Evolutionary conservation across 108 stramenopile genomes (phyloP), one percentile per base, ranked within the genome.

Genomic region (Fistulifera pelliculosa): DNA sequence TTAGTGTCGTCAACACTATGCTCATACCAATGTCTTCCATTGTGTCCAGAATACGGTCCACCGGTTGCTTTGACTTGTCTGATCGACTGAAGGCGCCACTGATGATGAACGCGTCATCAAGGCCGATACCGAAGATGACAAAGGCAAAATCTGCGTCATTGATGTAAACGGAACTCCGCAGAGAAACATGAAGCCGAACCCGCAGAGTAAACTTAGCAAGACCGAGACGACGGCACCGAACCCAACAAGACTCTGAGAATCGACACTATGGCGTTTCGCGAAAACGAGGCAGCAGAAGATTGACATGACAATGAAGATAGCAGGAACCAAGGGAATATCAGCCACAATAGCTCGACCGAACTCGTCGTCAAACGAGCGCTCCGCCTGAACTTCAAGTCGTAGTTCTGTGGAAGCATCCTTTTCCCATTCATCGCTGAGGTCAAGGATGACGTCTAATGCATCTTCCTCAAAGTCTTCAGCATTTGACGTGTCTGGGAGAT

Each of bases 1-100:
- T 69, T 15, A 58, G 41, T 0, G 68, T 62, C 11, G 68, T 69
- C 47, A 69, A n/a, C 6, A 41, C 12, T 28, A 69, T 69, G 44
- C 49, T 52, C 24, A 69, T 24, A 18, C 68, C 68, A 18, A 54
- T 22, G 1, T 62, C 61, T 17, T 58, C 41, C 15, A 69, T 54
- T 7, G 61, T 57, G n/a, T 49, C 54, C 6, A 55, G 17, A 17
- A 68, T 40, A 11, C 66, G 58, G 1, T 63, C 57, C 1, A 41
- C 62, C 12, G 41, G 23, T 11, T 21, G 17, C 21, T 53, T 52
- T 22, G 13, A 27, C 18, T 13, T 56, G 40, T 38, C 49, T 4
- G 17, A 61, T 69, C 68, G 11, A 48, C 24, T 6, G 39, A 16
- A 22, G 52, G 38, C 15, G 18, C n/a, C 41, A 45, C 17, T 21